Evolutionary conservation across 306 rosid genomes (phyloP).

Genomic region (Ceratonia siliqua): DNA sequence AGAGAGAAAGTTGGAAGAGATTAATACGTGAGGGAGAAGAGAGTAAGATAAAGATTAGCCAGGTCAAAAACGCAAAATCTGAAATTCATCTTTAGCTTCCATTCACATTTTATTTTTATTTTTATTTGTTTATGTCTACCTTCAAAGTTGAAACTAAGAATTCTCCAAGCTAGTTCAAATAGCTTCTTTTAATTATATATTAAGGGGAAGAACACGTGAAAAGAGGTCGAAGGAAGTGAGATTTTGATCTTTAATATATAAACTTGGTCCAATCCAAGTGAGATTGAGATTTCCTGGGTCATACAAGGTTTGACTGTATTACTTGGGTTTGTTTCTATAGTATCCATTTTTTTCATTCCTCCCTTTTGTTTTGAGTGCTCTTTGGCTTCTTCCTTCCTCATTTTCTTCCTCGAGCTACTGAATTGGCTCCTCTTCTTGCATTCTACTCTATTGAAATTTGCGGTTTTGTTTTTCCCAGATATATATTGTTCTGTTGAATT

Average conservation of each 20-base stretch:
- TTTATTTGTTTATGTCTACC: conserved; percentile 23
- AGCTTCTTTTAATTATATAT: background rate
- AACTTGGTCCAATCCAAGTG: conserved; percentile 4
- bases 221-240: conserved; percentile 41
- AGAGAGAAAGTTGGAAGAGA: conserved; percentile 22
- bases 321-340: conserved; percentile 29
- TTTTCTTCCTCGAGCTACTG: conserved; percentile 96
- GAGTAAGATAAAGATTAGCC: background rate
- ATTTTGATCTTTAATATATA: conserved; percentile 29
- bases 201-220: conserved; percentile 25
- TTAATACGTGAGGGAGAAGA: background rate
- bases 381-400: conserved; percentile 67
- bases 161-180: background rate
- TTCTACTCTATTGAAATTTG: conserved; percentile 69
- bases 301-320: conserved; percentile 60
- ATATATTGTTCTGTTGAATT: conserved; percentile 47
- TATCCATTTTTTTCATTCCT: conserved; percentile 15
- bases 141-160: conserved; percentile 16
- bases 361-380: conserved; percentile 61
- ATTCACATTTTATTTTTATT: conserved; percentile 39
- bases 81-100: conserved; percentile 38
- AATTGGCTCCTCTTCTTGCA: conserved; percentile 57
- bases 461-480: conserved; percentile 67
- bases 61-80: conserved; percentile 40
- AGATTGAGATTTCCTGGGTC: conserved; percentile 43